Evolutionary conservation across 164 flowering plant species (phyloP), one percentile per base, ranked within the genome.

Genomic region (Annona cherimola): DNA sequence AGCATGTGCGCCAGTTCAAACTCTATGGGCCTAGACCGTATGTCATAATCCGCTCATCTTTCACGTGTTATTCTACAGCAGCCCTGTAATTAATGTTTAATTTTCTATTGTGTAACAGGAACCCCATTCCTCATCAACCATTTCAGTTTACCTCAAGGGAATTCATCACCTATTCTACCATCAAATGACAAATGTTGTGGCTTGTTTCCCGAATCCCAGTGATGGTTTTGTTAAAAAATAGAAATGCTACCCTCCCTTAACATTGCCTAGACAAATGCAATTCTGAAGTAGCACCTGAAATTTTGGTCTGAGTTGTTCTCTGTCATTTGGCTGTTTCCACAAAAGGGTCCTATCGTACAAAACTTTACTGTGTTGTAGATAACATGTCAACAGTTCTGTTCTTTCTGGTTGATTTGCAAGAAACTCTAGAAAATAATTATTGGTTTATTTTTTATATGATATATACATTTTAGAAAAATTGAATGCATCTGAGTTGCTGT

Each of bases 1-100:
- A n/a, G n/a, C 98, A 95, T 73, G 83, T 95, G 66, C 94, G 96
- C 76, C 99, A 93, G 82, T 78, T 78, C 78, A 91, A 91, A 90
- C 84, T 93, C 74, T 95, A 88, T 71, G 98, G 99, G 46, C 98
- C 98, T 69, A 83, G 87, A 73, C 97, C 82, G 96, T 95, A 78
- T 4, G 97, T 87, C 50, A 26, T 12, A 19, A 50, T 63, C 63
- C 65, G 45, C 63, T 2, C 5, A 54, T 42, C 42, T 73, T 45
- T 72, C 71, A 45, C 64, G 41, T n/a, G 45, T 42, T 55, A 8
- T 35, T 72, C 3, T 26, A 42, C 45, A 40, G 0, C 14, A 46
- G 2, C 41, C 35, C 61, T 18, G 8, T 19, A 62, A 61, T 16
- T 67, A 40, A 60, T 50, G 42, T 20, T n/a, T 54, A 59, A 19